Conservation (phyloP, 768 basidiomycete species). For the Pulveroboletus sp. region DNA sequence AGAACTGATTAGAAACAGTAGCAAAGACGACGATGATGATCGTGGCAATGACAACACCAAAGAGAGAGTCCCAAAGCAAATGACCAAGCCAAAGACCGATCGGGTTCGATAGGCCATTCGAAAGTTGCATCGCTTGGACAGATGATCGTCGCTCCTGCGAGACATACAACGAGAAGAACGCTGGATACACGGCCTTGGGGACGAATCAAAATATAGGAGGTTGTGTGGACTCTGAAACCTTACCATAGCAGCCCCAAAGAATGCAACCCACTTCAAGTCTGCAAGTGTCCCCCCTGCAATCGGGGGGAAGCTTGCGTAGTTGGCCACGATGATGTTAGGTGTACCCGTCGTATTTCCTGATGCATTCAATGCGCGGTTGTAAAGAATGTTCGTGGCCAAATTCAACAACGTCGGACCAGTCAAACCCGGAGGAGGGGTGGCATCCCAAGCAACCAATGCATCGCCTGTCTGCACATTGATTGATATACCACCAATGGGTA, state of each 20-base stretch:
- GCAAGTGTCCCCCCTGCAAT: conserved; percentile 51
- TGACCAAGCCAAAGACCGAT: conserved; percentile 77
- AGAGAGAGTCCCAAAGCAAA: conserved; percentile 65
- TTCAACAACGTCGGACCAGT: conserved; percentile 62
- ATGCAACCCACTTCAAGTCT: conserved; percentile 69
- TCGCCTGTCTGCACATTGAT: conserved; percentile 46
- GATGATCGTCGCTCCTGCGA: conserved; percentile 61
- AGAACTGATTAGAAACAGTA: conserved; percentile 53
- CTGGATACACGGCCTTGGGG: conserved; percentile 65
- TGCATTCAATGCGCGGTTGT: conserved; percentile 55
- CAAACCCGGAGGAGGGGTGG: conserved; percentile 50
- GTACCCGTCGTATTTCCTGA: conserved; percentile 35
- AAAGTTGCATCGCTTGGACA: conserved; percentile 79
- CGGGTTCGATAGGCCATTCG: conserved; percentile 68
- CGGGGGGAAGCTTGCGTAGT: conserved; percentile 54
- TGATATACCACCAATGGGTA: conserved; percentile 68
- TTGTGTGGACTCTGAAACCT: conserved; percentile 2
- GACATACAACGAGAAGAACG: conserved; percentile 76
- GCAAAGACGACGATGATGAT: conserved; percentile 62
- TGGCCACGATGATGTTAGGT: conserved; percentile 53
- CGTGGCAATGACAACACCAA: conserved; percentile 55
- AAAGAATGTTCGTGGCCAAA: conserved; percentile 61
- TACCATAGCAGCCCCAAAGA: conserved; percentile 73
- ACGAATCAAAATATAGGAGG: background rate
- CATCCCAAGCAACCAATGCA: conserved; percentile 70